phyloP scores from a whole-genome alignment of 306 rosid species.

The Cucurbita argyrosperma region DNA sequence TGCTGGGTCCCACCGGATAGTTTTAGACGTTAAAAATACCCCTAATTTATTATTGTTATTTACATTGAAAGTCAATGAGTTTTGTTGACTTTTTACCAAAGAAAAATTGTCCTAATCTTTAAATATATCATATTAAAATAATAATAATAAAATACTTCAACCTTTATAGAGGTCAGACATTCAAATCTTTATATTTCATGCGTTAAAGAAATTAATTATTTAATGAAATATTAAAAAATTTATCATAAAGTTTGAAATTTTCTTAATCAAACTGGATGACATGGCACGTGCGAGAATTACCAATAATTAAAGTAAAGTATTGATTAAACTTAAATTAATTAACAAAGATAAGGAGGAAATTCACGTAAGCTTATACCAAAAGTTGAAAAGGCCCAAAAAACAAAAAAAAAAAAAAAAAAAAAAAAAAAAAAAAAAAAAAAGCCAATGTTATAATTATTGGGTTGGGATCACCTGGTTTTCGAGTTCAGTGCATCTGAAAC shows the following conservation, averaged over 20 bases:
- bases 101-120: too few species aligned
- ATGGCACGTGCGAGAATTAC: too few species aligned
- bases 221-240: neutral
- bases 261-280: neutral
- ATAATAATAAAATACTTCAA: neutral
- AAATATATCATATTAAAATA: neutral
- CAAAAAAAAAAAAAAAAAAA: neutral
- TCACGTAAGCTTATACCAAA: neutral
- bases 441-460: neutral
- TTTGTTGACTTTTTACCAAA: too few species aligned
- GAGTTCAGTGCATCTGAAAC: neutral
- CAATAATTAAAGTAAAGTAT: neutral
- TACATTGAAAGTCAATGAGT: neutral
- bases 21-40: neutral
- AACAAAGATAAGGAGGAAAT: neutral
- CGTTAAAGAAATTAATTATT: neutral
- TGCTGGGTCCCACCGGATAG: neutral
- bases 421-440: neutral
- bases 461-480: neutral
- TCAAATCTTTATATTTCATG: too few species aligned
- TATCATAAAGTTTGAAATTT: neutral
- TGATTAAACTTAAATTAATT: neutral
- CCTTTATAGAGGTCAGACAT: too few species aligned
- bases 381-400: neutral
- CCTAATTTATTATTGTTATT: neutral